Percentiles rank a stretch among this genome's conserved stretches.
phyloP scores from a whole-genome alignment of 1,284 basidiomycete species.

The Boletus smithii region DNA sequence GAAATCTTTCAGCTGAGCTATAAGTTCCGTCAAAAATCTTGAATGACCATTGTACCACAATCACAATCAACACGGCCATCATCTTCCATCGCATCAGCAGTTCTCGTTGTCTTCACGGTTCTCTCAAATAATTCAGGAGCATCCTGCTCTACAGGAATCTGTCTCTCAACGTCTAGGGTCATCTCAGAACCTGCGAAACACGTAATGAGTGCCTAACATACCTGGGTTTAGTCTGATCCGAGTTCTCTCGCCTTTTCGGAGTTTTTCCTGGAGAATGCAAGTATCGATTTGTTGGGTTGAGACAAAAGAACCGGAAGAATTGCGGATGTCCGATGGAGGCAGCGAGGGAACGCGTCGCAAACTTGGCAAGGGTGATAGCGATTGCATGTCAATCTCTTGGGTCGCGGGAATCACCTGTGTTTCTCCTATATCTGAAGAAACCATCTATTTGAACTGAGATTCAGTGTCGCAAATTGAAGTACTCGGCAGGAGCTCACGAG shows the following conservation, averaged over 20 bases:
- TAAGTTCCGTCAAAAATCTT: background rate
- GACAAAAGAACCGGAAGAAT: conserved; percentile 18
- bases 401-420: conserved; percentile 41
- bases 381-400: conserved; percentile 33
- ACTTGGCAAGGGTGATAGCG: conserved; percentile 12
- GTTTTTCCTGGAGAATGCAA: conserved; percentile 42
- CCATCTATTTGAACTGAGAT: conserved; percentile 16
- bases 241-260: conserved; percentile 24
- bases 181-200: conserved; percentile 1
- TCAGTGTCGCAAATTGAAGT: background rate
- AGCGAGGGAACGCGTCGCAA: conserved; percentile 20
- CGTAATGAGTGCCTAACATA: conserved; percentile 45
- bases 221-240: conserved; percentile 35
- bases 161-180: conserved; percentile 46
- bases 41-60: conserved; percentile 55
- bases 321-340: conserved; percentile 40
- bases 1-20: conserved; percentile 11
- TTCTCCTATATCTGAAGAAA: conserved; percentile 36
- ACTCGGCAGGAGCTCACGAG: conserved; percentile 41
- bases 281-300: conserved; percentile 38
- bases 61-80: conserved; percentile 47
- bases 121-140: background rate
- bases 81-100: conserved; percentile 12
- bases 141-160: conserved; percentile 23
- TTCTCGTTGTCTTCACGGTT: background rate